Percentiles rank a stretch among this genome's conserved stretches.
Evolutionary conservation across 2,329 filamentous ascomycete genomes (phyloP).

Genomic region (Colletotrichum kahawae): DNA sequence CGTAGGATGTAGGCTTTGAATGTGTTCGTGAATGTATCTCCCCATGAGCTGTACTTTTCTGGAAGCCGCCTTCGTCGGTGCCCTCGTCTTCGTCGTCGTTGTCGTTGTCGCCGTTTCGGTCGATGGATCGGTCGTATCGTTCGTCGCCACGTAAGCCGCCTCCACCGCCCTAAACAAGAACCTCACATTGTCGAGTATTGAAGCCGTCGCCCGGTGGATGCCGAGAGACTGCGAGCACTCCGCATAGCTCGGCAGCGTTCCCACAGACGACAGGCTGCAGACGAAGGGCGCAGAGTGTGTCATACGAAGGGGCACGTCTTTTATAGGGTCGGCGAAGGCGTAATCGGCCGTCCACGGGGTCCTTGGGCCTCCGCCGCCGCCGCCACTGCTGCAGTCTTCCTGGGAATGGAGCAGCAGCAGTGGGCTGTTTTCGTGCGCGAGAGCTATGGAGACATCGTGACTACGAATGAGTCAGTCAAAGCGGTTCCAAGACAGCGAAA

Average conservation of each 20-base stretch:
- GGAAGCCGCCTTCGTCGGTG: not conserved
- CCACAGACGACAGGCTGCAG: conserved; percentile 35
- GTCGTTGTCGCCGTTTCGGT: not conserved
- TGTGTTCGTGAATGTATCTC: conserved; percentile 6
- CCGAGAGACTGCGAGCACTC: conserved; percentile 43
- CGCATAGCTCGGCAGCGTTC: conserved; percentile 45
- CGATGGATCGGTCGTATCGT: not conserved
- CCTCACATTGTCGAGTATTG: conserved; percentile 57
- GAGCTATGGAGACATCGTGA: conserved; percentile 51
- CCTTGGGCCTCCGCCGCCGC: not conserved
- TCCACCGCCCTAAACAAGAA: conserved; percentile 48
- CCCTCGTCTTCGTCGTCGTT: not conserved
- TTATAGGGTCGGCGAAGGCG: conserved; percentile 42
- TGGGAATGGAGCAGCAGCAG: conserved; percentile 35
- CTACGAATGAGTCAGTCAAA: conserved; percentile 31
- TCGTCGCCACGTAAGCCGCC: not conserved
- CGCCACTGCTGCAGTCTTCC: not conserved
- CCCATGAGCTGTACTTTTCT: not conserved
- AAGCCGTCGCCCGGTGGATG: conserved; percentile 51
- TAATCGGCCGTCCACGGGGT: conserved; percentile 34
- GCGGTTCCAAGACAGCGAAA: not conserved
- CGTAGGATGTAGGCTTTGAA: not conserved
- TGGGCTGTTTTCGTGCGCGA: conserved; percentile 51
- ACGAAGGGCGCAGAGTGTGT: conserved; percentile 49
- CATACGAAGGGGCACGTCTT: conserved; percentile 43